These are phyloP conservation scores for Pythium coloratum DNA, from an alignment of 352 stramenopile species.

Conservation along the genomic window DNA sequence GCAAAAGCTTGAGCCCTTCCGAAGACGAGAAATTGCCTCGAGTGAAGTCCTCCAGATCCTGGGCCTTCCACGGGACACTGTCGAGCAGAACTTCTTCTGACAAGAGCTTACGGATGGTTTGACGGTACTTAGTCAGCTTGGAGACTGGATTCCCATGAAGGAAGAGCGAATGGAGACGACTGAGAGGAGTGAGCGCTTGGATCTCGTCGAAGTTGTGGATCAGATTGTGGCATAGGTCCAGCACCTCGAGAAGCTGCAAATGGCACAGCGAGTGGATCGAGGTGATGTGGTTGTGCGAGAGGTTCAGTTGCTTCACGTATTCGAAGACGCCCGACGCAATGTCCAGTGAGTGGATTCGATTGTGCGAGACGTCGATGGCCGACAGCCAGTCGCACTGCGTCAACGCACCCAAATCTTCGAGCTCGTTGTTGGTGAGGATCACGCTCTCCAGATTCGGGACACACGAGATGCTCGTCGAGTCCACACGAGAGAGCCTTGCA, in stretches of 20 bases:
- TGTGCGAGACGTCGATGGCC: constrained; percentile 13
- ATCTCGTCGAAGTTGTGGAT: constrained; percentile 8
- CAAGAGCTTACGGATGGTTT: not conserved
- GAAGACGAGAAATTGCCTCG: too few species aligned
- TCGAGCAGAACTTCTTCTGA: constrained; percentile 7
- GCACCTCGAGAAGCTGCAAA: not conserved
- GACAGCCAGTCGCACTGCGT: constrained; percentile 13
- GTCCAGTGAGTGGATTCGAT: constrained; percentile 10
- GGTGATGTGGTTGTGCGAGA: constrained; percentile 15
- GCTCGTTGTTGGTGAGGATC: not conserved
- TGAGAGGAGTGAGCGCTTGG: not conserved
- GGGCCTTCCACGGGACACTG: constrained; percentile 1
- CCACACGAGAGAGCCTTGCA: not conserved
- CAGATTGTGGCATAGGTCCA: constrained; percentile 15
- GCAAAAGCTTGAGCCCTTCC: not conserved
- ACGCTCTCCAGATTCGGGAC: constrained; percentile 11
- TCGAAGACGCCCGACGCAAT: constrained; percentile 2
- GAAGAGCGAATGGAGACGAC: not conserved
- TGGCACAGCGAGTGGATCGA: not conserved
- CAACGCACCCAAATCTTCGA: not conserved
- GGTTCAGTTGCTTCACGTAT: constrained; percentile 14
- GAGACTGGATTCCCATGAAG: constrained; percentile 15
- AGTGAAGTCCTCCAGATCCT: constrained; percentile 9
- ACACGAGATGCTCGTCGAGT: not conserved
- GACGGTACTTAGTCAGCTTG: not conserved